These are phyloP conservation scores for Kazachstania sp. DNA, from an alignment of 1,139 yeast genomes.

Conservation along the genomic window DNA sequence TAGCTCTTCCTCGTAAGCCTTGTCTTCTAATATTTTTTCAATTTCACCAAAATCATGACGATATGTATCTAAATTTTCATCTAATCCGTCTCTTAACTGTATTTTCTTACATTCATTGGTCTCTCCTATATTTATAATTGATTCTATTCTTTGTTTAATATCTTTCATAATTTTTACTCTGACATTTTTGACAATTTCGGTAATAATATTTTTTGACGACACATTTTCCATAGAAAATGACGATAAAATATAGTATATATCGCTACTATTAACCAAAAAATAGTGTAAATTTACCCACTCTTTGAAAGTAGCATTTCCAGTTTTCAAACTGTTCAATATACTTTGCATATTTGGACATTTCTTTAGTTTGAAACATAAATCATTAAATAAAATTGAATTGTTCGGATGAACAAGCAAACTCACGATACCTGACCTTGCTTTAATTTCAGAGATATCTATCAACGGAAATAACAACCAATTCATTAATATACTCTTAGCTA, in stretches of 20 bases:
- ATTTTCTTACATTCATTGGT: constrained; percentile 31
- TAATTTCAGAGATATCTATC: constrained; percentile 21
- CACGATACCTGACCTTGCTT: constrained; percentile 29
- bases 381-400: constrained; percentile 14
- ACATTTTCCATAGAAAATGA: constrained; percentile 4
- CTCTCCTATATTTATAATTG: constrained; percentile 33
- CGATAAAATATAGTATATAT: constrained; percentile 5
- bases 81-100: constrained; percentile 30
- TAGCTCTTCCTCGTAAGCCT: constrained; percentile 20
- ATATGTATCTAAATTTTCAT: constrained; percentile 31
- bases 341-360: constrained; percentile 27
- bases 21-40: constrained; percentile 30
- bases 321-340: constrained; percentile 21
- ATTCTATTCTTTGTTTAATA: constrained; percentile 12
- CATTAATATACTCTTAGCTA: constrained; percentile 30
- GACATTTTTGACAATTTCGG: constrained; percentile 5
- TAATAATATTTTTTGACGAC: constrained; percentile 5
- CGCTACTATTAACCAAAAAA: constrained; percentile 11
- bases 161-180: constrained; percentile 8
- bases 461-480: constrained; percentile 35
- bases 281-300: constrained; percentile 25
- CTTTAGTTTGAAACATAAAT: constrained; percentile 16
- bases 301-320: constrained; percentile 25
- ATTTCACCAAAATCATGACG: constrained; percentile 32
- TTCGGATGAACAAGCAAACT: constrained; percentile 19